A percentile compares a stretch with the other conserved stretches of the same genome.
Evolutionary conservation across 139 green algal genomes (phyloP).

Genomic region (Chlamydomonas incerta): DNA sequence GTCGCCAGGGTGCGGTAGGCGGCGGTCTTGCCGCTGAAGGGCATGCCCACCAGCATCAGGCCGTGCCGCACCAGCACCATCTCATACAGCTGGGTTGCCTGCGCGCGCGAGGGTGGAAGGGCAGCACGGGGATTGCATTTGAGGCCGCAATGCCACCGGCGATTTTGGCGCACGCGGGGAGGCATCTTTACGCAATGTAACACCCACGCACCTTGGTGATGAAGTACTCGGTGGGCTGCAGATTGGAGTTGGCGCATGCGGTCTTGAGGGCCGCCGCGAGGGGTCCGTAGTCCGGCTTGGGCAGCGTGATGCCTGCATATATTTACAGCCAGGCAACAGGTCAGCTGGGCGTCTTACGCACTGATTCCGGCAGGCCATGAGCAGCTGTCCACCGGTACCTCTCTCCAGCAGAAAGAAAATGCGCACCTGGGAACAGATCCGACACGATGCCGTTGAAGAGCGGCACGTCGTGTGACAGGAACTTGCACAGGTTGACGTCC

Average conservation of each 20-base stretch:
- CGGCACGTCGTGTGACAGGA: slow-evolving; percentile 83
- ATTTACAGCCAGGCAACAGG: too few species aligned
- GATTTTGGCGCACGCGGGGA: too few species aligned
- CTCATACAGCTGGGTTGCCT: slow-evolving; percentile 89
- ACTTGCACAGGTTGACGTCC: slow-evolving; percentile 78
- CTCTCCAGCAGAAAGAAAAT: slow-evolving; percentile 52
- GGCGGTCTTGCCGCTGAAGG: slow-evolving; percentile 82
- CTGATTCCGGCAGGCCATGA: too few species aligned
- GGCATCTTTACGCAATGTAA: neutral
- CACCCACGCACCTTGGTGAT: slow-evolving; percentile 38
- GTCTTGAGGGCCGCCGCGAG: slow-evolving; percentile 57
- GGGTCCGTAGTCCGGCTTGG: slow-evolving; percentile 55
- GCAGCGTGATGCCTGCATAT: slow-evolving; percentile 14
- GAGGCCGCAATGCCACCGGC: too few species aligned
- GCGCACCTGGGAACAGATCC: slow-evolving; percentile 81
- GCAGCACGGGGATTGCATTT: too few species aligned
- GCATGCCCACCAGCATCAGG: slow-evolving; percentile 88
- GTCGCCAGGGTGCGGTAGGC: slow-evolving; percentile 68
- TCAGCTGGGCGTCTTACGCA: too few species aligned
- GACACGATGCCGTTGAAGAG: slow-evolving; percentile 68
- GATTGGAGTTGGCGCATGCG: slow-evolving; percentile 54
- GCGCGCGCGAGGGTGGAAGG: neutral
- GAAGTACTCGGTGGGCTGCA: slow-evolving; percentile 81
- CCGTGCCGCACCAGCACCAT: slow-evolving; percentile 88
- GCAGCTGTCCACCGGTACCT: neutral